phyloP scores from a whole-genome alignment of 179 eudicot genomes.

The Silene vulgaris region DNA sequence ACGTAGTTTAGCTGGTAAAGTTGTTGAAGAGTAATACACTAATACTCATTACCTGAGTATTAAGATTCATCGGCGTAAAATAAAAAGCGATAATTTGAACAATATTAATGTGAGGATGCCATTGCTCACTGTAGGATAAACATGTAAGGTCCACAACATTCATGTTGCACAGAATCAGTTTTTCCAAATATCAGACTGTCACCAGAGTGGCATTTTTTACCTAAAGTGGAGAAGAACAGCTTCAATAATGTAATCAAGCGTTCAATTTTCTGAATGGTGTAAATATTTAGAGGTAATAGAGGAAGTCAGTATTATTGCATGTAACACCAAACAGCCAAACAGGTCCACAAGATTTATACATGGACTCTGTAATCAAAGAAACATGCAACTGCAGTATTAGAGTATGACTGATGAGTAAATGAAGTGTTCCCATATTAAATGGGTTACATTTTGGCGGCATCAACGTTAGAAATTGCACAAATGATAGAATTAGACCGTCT shows the following conservation, averaged over 20 bases:
- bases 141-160: constrained; percentile 20
- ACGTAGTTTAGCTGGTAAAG: not conserved
- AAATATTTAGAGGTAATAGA: not conserved
- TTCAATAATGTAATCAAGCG: constrained; percentile 2
- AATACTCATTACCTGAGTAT: not conserved
- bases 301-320: not conserved
- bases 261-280: not conserved
- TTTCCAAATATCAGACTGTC: constrained; percentile 1
- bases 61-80: no score
- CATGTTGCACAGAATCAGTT: not conserved
- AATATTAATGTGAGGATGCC: constrained; percentile 6
- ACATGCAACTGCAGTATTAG: not conserved
- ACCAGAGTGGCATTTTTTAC: constrained; percentile 13
- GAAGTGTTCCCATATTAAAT: constrained; percentile 1
- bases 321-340: constrained; percentile 13
- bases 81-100: not conserved
- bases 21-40: not conserved
- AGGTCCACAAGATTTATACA: constrained; percentile 16
- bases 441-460: constrained; percentile 4
- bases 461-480: not conserved
- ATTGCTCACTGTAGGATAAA: not conserved
- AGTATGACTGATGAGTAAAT: not conserved
- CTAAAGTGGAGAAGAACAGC: constrained; percentile 2
- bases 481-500: no score
- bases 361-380: not conserved